These are phyloP conservation scores for Francoa sonchifolia DNA, from an alignment of 441 rosid genomes.

Conservation along the genomic window DNA sequence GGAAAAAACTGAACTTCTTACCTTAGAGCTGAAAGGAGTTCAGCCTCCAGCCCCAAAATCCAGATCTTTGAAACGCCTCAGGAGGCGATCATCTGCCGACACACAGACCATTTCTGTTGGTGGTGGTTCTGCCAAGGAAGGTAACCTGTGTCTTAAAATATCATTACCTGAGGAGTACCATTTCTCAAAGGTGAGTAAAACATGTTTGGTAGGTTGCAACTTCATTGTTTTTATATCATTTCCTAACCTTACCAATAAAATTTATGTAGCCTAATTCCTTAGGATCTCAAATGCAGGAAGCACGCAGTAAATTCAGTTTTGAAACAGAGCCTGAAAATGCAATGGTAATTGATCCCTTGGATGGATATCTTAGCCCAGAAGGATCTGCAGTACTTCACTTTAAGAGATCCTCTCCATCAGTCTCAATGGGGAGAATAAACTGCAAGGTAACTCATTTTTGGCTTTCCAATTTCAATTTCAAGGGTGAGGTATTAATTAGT, in stretches of 20 bases:
- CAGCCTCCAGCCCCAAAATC: conserved; percentile 61
- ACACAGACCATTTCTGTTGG: conserved; percentile 43
- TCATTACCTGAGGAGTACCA: conserved; percentile 69
- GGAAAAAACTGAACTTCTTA: conserved; percentile 39
- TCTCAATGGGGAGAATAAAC: conserved; percentile 50
- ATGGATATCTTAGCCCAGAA: conserved; percentile 58
- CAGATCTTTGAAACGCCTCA: conserved; percentile 56
- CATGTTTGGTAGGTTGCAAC: too few species aligned
- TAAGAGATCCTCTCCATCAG: conserved; percentile 39
- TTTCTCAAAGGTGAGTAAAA: conserved; percentile 63
- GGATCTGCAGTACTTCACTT: conserved; percentile 58
- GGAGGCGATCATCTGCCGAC: conserved; percentile 64
- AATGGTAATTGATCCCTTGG: conserved; percentile 38
- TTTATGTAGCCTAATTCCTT: too few species aligned
- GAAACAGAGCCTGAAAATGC: conserved; percentile 66
- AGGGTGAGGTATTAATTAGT: background rate
- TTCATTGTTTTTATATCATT: background rate
- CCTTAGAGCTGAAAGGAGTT: conserved; percentile 80
- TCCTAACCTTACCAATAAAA: background rate
- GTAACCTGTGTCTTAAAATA: conserved; percentile 48
- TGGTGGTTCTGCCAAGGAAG: conserved; percentile 50
- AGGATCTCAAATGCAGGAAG: conserved; percentile 46
- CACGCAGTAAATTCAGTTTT: conserved; percentile 57
- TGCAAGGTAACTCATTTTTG: conserved; percentile 75
- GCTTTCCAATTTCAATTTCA: background rate